Evolutionary conservation across 2,329 filamentous ascomycete genomes (phyloP).

Genomic region (Pyrenophora seminiperda): DNA sequence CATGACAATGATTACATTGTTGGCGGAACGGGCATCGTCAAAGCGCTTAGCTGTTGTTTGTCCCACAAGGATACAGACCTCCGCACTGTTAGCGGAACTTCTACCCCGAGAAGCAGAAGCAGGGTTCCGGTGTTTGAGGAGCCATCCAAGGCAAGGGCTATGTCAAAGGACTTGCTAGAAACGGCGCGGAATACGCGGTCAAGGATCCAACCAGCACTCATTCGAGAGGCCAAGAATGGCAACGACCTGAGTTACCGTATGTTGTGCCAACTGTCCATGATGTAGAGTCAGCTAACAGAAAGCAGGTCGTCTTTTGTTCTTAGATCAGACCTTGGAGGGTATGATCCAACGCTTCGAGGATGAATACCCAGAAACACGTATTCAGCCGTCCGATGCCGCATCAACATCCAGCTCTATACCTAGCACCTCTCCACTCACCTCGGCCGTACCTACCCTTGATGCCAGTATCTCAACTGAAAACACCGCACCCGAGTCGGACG

Average conservation of each 20-base stretch:
- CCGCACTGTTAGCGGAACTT: constrained; percentile 57
- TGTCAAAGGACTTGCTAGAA: constrained; percentile 86
- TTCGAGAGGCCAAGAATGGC: constrained; percentile 70
- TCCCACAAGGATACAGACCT: constrained; percentile 73
- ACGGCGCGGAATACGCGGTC: constrained; percentile 87
- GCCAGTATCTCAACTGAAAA: constrained; percentile 33
- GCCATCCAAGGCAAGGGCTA: constrained; percentile 63
- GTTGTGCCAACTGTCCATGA: constrained; percentile 38
- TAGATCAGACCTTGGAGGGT: constrained; percentile 83
- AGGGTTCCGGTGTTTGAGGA: constrained; percentile 18
- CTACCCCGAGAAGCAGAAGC: constrained; percentile 55
- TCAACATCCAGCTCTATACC: constrained; percentile 41
- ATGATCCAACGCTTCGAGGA: constrained; percentile 97
- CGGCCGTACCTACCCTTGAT: constrained; percentile 37
- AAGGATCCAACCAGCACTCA: constrained; percentile 80
- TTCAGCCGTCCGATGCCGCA: constrained; percentile 43
- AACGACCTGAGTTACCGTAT: constrained; percentile 80
- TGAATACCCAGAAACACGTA: constrained; percentile 88
- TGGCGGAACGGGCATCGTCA: constrained; percentile 91
- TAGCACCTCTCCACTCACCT: constrained; percentile 38
- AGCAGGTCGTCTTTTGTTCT: constrained; percentile 76
- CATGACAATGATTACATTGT: constrained; percentile 96
- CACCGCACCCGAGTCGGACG: constrained; percentile 46
- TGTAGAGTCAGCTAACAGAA: constrained; percentile 23
- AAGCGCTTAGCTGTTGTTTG: constrained; percentile 87